phyloP scores from a whole-genome alignment of 345 rosid species.

The Populus simonii region DNA sequence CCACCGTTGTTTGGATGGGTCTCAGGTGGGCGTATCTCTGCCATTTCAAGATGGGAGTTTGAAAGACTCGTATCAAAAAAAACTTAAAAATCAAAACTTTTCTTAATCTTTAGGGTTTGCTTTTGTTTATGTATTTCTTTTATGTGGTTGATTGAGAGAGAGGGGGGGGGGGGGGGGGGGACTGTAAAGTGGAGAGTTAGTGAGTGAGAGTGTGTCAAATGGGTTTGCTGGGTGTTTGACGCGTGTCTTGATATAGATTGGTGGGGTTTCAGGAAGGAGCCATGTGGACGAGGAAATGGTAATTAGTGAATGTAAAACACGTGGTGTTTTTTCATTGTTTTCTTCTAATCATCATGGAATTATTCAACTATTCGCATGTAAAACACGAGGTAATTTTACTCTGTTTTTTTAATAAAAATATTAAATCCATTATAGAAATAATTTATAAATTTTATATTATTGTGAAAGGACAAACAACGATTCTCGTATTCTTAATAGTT shows the following conservation, averaged over 20 bases:
- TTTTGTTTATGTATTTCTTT: not conserved
- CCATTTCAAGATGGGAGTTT: conserved; percentile 36
- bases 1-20: conserved; percentile 47
- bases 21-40: conserved; percentile 49
- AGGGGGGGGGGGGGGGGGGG: too few relatives aligned
- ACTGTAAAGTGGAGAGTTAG: not conserved
- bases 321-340: not conserved
- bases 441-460: too few relatives aligned
- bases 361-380: too few relatives aligned
- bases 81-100: not conserved
- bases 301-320: not conserved
- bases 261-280: not conserved
- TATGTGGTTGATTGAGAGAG: not conserved
- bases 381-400: too few relatives aligned
- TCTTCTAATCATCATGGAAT: too few relatives aligned
- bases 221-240: conserved; percentile 13
- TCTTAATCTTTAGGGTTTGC: not conserved
- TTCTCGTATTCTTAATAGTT: too few relatives aligned
- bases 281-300: not conserved
- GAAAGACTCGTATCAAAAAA: not conserved
- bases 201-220: not conserved
- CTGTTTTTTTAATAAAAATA: too few relatives aligned
- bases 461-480: too few relatives aligned
- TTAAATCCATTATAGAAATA: too few relatives aligned
- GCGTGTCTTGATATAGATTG: conserved; percentile 9